A percentile compares a stretch with the other conserved stretches of the same genome.
phyloP scores from a whole-genome alignment of 805 yeast genomes.

The Priceomyces medius region DNA sequence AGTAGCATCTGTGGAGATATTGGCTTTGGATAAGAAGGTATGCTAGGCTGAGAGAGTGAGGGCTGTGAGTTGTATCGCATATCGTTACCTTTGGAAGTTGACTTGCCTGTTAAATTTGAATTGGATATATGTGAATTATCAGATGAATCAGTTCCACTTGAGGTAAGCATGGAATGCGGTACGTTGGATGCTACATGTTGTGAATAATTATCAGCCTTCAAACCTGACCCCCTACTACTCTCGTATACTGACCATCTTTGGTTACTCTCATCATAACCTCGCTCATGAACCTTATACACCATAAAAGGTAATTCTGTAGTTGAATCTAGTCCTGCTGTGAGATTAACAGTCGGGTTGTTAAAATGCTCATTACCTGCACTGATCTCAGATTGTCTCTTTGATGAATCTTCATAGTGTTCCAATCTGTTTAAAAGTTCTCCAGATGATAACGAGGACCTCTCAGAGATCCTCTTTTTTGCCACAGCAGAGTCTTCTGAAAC shows the following conservation, averaged over 20 bases:
- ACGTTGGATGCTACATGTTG: neutral
- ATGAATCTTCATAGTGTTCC: conserved; percentile 16
- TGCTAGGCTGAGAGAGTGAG: neutral
- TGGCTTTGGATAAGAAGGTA: conserved; percentile 2
- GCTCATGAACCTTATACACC: conserved; percentile 31
- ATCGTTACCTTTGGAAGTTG: neutral
- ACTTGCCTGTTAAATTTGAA: neutral
- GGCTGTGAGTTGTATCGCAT: neutral
- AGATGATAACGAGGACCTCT: conserved; percentile 23
- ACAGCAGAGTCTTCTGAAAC: neutral
- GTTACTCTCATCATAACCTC: conserved; percentile 13
- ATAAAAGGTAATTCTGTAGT: conserved; percentile 26
- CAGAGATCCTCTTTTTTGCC: conserved; percentile 4
- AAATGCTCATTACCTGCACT: neutral
- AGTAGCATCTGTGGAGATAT: conserved; percentile 7
- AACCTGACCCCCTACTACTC: conserved; percentile 9
- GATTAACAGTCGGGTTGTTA: conserved; percentile 9
- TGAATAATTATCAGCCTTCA: neutral
- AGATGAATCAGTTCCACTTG: conserved; percentile 1
- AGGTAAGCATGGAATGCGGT: conserved; percentile 1
- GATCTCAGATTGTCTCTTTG: neutral
- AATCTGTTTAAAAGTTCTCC: conserved; percentile 30
- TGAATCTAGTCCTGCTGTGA: conserved; percentile 30
- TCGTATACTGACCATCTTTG: conserved; percentile 28
- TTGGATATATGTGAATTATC: neutral